These are phyloP conservation scores for Neospora caninum DNA, from an alignment of 169 alveolate genomes.

Conservation along the genomic window DNA sequence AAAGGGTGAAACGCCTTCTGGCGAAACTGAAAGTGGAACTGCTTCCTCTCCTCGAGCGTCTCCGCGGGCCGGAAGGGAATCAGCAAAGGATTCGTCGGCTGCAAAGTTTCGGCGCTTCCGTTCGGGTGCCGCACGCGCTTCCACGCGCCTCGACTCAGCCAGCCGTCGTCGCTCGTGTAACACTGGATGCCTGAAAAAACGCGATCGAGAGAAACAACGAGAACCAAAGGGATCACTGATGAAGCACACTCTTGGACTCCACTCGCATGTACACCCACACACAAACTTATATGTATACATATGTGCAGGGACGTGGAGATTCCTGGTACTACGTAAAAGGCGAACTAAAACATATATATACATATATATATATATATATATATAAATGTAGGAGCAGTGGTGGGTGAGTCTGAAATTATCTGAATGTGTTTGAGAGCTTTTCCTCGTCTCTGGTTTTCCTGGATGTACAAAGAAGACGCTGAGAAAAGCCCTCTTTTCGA, in stretches of 20 bases:
- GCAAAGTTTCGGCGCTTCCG: conserved; percentile 42
- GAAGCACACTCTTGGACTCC: too few relatives aligned
- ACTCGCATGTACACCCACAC: background rate
- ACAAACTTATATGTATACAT: background rate
- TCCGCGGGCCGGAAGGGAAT: conserved; percentile 45
- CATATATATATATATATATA: background rate
- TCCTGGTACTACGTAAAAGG: background rate
- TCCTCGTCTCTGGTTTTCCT: too few relatives aligned
- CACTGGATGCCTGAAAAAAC: conserved; percentile 62
- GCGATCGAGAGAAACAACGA: background rate
- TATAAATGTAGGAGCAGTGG: too few relatives aligned
- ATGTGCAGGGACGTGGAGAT: background rate
- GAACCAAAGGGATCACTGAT: too few relatives aligned
- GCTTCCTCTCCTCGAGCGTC: background rate
- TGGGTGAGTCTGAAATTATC: too few relatives aligned
- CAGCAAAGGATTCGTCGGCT: conserved; percentile 46
- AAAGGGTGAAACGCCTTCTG: background rate
- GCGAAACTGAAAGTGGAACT: conserved; percentile 29
- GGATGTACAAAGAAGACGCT: too few relatives aligned
- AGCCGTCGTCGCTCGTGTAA: conserved; percentile 64
- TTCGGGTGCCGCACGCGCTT: background rate
- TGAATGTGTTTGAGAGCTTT: too few relatives aligned
- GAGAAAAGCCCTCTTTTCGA: too few relatives aligned
- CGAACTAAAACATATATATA: background rate
- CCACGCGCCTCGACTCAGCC: conserved; percentile 66